Evolutionary conservation across 148 eudicot genomes (phyloP).

Genomic region (Rhododendron williamsianum): DNA sequence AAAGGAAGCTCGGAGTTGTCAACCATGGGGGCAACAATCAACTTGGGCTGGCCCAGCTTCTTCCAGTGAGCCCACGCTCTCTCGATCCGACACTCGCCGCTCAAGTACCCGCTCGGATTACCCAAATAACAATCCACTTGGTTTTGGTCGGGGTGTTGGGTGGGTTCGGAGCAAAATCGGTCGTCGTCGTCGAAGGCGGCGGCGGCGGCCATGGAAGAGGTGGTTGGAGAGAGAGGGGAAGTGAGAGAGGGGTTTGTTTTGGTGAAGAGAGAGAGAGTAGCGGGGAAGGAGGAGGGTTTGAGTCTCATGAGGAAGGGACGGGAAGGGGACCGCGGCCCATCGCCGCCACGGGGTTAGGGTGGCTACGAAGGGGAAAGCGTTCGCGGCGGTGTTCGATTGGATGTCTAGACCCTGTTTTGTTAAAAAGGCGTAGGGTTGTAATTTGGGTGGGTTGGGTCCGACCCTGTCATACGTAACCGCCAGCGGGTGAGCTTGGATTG

Average conservation of each 20-base stretch:
- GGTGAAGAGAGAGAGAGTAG: constrained; percentile 7
- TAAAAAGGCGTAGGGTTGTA: background rate
- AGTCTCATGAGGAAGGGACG: constrained; percentile 26
- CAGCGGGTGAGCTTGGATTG: background rate
- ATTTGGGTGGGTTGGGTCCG: constrained; percentile 1
- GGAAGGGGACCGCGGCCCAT: constrained; percentile 21
- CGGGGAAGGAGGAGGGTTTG: constrained; percentile 19
- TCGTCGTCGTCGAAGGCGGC: constrained; percentile 20
- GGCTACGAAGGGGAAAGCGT: background rate
- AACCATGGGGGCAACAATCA: constrained; percentile 92
- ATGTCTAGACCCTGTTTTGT: too few species aligned
- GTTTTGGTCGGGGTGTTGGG: background rate
- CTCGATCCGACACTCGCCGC: constrained; percentile 64
- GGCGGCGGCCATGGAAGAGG: constrained; percentile 19
- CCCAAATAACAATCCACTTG: constrained; percentile 5
- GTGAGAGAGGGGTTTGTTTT: background rate
- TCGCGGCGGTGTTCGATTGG: background rate
- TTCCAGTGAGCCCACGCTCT: constrained; percentile 87
- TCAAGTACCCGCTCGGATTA: constrained; percentile 40
- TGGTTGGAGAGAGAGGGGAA: constrained; percentile 9
- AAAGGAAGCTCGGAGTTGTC: constrained; percentile 96
- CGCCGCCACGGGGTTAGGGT: constrained; percentile 19
- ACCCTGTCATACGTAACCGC: background rate
- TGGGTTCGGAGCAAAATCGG: constrained; percentile 24
- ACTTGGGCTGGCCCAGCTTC: constrained; percentile 66